A percentile compares a stretch with the other conserved stretches of the same genome.
These are phyloP conservation scores for Limnomonas spitsbergensis DNA, from an alignment of 139 green algal species.

Conservation along the genomic window DNA sequence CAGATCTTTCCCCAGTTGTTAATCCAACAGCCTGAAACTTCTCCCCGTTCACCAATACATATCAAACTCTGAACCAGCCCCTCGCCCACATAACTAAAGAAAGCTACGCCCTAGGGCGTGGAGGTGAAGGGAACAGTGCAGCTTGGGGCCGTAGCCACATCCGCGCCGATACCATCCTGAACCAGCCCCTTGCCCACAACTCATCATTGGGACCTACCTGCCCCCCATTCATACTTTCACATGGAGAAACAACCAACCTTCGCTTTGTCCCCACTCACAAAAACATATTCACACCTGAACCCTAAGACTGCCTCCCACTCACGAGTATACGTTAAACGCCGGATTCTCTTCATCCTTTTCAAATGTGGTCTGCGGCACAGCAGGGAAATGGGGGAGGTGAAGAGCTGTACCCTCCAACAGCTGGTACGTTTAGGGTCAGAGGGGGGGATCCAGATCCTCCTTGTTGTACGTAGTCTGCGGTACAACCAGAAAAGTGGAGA, in stretches of 20 bases:
- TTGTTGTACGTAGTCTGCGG: background rate
- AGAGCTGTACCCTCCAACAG: too few relatives aligned
- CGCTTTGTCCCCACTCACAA: too few relatives aligned
- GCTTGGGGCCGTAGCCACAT: too few relatives aligned
- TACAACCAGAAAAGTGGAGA: background rate
- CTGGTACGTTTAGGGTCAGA: background rate
- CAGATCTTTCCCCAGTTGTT: too few relatives aligned
- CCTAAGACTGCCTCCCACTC: background rate
- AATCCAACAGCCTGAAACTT: too few relatives aligned
- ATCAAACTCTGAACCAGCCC: too few relatives aligned
- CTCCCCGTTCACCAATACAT: too few relatives aligned
- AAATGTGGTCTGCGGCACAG: background rate
- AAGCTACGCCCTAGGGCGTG: too few relatives aligned
- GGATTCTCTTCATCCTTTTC: slow-evolving; percentile 4
- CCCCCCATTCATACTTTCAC: background rate
- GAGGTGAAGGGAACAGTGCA: too few relatives aligned
- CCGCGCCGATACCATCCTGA: too few relatives aligned
- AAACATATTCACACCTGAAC: background rate
- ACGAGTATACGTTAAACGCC: slow-evolving; percentile 7
- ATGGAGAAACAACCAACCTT: too few relatives aligned
- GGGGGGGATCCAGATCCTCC: background rate
- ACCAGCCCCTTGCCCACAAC: background rate
- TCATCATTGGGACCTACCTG: background rate
- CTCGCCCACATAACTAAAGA: too few relatives aligned
- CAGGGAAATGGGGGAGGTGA: background rate